These are phyloP conservation scores for Begonia peltatifolia DNA, from an alignment of 306 rosid species.

Conservation along the genomic window DNA sequence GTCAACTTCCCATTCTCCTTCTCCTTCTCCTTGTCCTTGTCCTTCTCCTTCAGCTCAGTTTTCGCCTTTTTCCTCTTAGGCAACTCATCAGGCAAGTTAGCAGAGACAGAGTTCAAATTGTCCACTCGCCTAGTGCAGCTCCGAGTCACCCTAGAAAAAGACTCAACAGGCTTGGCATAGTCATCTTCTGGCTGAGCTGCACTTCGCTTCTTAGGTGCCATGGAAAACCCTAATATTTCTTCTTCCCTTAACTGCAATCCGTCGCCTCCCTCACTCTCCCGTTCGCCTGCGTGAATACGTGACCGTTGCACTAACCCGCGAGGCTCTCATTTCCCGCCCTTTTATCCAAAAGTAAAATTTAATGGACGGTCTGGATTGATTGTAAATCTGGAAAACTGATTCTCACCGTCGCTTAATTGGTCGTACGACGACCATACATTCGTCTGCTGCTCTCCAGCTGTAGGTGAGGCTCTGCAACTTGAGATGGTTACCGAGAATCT, in stretches of 20 bases:
- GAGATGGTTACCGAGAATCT: too few relatives aligned
- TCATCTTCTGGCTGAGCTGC: constrained; percentile 7
- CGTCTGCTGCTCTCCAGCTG: background rate
- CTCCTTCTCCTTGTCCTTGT: constrained; percentile 2
- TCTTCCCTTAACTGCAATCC: background rate
- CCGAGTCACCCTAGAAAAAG: constrained; percentile 15
- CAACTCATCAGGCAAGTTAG: background rate
- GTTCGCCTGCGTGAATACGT: background rate
- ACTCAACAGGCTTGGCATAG: constrained; percentile 2
- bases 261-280: background rate
- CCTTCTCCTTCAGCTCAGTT: background rate
- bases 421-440: constrained; percentile 6
- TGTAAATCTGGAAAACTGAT: background rate
- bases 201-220: constrained; percentile 33
- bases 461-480: background rate
- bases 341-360: background rate
- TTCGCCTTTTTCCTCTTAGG: constrained; percentile 10
- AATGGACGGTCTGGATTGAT: constrained; percentile 15
- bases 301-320: background rate
- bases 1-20: constrained; percentile 4
- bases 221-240: constrained; percentile 2
- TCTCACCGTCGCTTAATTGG: background rate
- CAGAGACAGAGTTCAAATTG: background rate
- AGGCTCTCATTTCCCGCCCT: constrained; percentile 18
- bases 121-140: constrained; percentile 16